Base-by-base conservation (phyloP, 805 yeast species). In the Lachancea thermotolerans region DNA sequence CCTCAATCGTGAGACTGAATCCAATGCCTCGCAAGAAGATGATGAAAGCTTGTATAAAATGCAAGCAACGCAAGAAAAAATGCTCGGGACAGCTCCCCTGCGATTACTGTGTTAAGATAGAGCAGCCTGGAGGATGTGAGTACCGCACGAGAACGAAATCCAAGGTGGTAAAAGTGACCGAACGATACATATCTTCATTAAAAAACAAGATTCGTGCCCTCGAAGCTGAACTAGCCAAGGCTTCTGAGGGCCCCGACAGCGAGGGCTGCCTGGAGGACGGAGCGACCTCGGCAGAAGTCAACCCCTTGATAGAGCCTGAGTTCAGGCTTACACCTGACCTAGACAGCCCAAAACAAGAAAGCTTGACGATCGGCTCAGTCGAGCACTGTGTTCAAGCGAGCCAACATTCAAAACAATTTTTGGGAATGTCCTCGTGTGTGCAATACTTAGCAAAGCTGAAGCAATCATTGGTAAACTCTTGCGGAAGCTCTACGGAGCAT, bases 21-120 rank as follows among this genome's bases (percentile, higher is more conserved):
- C n/a, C 10, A 32, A 40, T 21, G 37, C 17, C 14, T 7, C 17
- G 29, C 12, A 32, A 40, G 25, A 44, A 44, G 35, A 43, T 42
- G 17, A 48, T 39, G 32, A 53, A 42, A 32, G 56, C 56, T 18
- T 53, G 56, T 38, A 46, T 41, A 10, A 44, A 44, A 3, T 53
- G 56, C 43, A 51, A 53, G 42, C 45, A 37, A 35, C 45, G 56
- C 21, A 53, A 51, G 46, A 51, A 53, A 30, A 45, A 46, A 37
- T 53, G 54, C 34, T 42, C 53, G 1, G 54, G 54, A n/a, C 46
- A 35, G 6, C 44, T 49, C 33, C 54, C 54, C 2, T 51, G 56
- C 42, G 53, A 51, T 12, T 51, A 53, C 37, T 53, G 56, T 30
- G 29, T 38, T 7, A 51, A 48, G 37, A 48, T 51, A 31, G 46